Percentiles rank a stretch among this genome's conserved stretches.
Evolutionary conservation across 306 rosid genomes (phyloP).

Genomic region (Pterocarpus macrocarpus): DNA sequence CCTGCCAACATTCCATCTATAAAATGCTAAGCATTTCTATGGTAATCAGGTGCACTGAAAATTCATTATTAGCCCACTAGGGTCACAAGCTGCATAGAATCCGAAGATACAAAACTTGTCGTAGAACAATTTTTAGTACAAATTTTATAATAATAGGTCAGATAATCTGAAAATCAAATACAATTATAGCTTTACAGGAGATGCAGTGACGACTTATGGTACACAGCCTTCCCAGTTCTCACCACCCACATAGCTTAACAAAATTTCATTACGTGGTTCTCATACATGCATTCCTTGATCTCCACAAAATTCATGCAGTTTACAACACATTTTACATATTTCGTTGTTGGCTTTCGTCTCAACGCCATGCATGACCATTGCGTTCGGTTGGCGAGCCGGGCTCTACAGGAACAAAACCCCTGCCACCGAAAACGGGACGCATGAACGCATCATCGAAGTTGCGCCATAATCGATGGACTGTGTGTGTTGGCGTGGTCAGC

Average conservation of each 20-base stretch:
- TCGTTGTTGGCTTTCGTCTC: constrained; percentile 43
- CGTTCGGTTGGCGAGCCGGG: constrained; percentile 93
- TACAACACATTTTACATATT: constrained; percentile 48
- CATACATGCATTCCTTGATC: constrained; percentile 38
- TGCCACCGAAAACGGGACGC: constrained; percentile 98
- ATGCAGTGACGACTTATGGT: constrained; percentile 17
- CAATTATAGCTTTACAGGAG: constrained; percentile 24
- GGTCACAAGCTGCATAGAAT: not conserved
- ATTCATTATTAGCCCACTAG: not conserved
- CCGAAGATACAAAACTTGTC: not conserved
- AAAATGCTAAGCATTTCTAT: not conserved
- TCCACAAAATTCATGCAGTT: constrained; percentile 49
- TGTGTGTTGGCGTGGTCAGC: constrained; percentile 82
- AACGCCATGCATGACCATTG: constrained; percentile 60
- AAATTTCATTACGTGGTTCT: constrained; percentile 41
- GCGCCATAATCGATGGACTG: constrained; percentile 96
- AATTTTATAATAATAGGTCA: constrained; percentile 11
- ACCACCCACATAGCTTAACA: constrained; percentile 31
- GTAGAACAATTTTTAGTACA: not conserved
- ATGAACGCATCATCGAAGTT: constrained; percentile 87
- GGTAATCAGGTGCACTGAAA: constrained; percentile 8
- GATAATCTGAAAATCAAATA: constrained; percentile 21
- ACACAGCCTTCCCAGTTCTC: constrained; percentile 48
- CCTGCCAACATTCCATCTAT: not conserved
- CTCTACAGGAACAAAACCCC: constrained; percentile 95